A percentile compares a stretch with the other conserved stretches of the same genome.
Conservation (phyloP, 1,284 basidiomycete genomes). For the Microbotryomycetes sp. region DNA sequence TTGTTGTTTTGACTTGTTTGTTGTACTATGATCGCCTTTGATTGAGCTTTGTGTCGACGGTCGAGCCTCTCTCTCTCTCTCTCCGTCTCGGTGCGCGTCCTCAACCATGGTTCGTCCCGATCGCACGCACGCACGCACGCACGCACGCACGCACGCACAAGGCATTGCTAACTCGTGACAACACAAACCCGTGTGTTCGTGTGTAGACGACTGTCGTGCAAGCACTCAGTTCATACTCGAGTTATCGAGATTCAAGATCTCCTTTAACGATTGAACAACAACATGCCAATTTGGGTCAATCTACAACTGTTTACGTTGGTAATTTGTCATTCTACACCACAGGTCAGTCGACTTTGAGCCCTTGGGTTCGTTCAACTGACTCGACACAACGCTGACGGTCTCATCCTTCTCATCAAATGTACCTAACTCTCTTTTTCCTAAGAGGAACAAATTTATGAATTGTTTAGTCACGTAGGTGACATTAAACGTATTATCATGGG, state of each 20-base stretch:
- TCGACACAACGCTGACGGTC: background rate
- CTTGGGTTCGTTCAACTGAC: conserved; percentile 4
- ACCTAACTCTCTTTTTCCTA: conserved; percentile 46
- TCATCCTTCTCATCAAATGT: background rate
- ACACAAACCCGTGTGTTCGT: no score
- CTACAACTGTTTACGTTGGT: conserved; percentile 60
- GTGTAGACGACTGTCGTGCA: conserved; percentile 16
- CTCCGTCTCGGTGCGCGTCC: no score
- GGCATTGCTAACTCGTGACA: no score
- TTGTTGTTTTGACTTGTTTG: no score
- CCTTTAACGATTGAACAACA: conserved; percentile 41
- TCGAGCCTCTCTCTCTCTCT: no score
- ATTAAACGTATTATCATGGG: conserved; percentile 99
- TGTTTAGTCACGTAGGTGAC: conserved; percentile 86
- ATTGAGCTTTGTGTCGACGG: no score
- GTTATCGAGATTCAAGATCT: conserved; percentile 44
- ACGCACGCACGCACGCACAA: no score
- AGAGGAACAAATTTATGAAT: conserved; percentile 98
- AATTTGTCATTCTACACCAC: conserved; percentile 75
- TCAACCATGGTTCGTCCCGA: no score
- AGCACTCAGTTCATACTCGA: conserved; percentile 34
- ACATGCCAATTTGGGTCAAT: conserved; percentile 47
- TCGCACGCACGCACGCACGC: no score
- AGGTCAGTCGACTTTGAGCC: background rate
- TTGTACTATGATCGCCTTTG: no score